A percentile compares a stretch with the other conserved stretches of the same genome.
These are phyloP conservation scores for Populus deltoides DNA, from an alignment of 345 rosid genomes.

Conservation along the genomic window DNA sequence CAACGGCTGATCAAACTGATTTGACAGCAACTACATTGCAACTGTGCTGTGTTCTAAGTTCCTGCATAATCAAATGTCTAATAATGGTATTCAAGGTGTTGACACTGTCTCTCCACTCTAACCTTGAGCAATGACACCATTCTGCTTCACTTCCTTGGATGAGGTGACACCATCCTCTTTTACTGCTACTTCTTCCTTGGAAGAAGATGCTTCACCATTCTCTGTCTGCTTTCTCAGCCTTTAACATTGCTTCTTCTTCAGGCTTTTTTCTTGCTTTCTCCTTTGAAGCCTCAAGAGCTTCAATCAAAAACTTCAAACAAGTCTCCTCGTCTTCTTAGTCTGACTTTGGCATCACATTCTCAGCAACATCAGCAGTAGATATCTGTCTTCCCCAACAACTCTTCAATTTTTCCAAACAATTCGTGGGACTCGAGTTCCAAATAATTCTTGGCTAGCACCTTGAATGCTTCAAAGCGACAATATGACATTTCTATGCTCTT, in stretches of 20 bases:
- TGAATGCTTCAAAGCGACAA: constrained; percentile 15
- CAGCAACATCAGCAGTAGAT: constrained; percentile 17
- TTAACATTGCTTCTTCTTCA: background rate
- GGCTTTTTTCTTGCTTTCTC: background rate
- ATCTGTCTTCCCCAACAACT: constrained; percentile 14
- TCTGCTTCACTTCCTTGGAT: background rate
- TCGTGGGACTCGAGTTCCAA: constrained; percentile 8
- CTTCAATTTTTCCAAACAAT: background rate
- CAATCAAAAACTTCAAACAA: constrained; percentile 9
- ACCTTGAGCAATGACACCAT: background rate
- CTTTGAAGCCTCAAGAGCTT: constrained; percentile 4
- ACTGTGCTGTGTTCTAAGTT: background rate
- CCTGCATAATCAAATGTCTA: background rate
- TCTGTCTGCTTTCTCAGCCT: constrained; percentile 1
- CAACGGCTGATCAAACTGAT: background rate
- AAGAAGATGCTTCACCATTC: background rate
- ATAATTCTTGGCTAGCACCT: constrained; percentile 5
- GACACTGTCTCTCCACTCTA: background rate
- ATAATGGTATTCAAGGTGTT: background rate
- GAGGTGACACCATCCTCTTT: background rate
- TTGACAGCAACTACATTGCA: background rate
- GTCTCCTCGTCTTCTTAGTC: background rate
- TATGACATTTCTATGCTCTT: constrained; percentile 13
- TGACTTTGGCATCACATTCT: constrained; percentile 13
- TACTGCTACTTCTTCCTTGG: background rate